Percentiles rank a stretch among this genome's conserved stretches.
Conservation (phyloP, 345 rosid species). For the Salix suchowensis region DNA sequence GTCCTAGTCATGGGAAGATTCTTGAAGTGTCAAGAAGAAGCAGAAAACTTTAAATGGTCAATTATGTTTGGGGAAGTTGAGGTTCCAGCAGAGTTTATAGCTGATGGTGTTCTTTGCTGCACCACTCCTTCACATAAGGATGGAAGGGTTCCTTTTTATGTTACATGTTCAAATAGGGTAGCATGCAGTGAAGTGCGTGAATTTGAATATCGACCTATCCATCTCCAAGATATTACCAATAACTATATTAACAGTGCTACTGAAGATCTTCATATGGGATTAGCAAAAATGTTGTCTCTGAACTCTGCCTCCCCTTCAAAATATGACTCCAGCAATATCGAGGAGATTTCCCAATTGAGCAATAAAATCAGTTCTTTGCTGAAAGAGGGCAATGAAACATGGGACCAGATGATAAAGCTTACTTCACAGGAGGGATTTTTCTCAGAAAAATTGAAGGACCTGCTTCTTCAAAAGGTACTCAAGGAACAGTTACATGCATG, state of each 20-base stretch:
- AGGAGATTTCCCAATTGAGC: conserved; percentile 48
- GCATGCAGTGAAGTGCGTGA: conserved; percentile 97
- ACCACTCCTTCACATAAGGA: conserved; percentile 57
- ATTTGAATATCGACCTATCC: conserved; percentile 59
- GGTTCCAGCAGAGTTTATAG: conserved; percentile 80
- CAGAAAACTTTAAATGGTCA: conserved; percentile 58
- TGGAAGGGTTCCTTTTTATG: conserved; percentile 84
- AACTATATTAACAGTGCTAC: conserved; percentile 15
- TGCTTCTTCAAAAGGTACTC: conserved; percentile 56
- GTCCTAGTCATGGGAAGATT: conserved; percentile 72
- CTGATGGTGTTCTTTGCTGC: conserved; percentile 78
- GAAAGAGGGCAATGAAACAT: conserved; percentile 49
- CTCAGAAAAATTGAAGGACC: conserved; percentile 43
- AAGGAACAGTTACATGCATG: conserved; percentile 74
- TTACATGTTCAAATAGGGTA: conserved; percentile 82
- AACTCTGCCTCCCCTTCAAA: conserved; percentile 24
- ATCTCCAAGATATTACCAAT: conserved; percentile 29
- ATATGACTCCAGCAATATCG: conserved; percentile 16
- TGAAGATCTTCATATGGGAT: conserved; percentile 51
- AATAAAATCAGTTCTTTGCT: conserved; percentile 57
- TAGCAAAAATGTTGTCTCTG: conserved; percentile 55
- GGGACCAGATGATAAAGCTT: conserved; percentile 50
- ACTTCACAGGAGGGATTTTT: conserved; percentile 36
- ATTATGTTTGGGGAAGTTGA: conserved; percentile 98
- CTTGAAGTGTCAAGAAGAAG: conserved; percentile 54